Base-by-base conservation (phyloP, 1,139 yeast species). In the Debaryomyces subglobosus region DNA sequence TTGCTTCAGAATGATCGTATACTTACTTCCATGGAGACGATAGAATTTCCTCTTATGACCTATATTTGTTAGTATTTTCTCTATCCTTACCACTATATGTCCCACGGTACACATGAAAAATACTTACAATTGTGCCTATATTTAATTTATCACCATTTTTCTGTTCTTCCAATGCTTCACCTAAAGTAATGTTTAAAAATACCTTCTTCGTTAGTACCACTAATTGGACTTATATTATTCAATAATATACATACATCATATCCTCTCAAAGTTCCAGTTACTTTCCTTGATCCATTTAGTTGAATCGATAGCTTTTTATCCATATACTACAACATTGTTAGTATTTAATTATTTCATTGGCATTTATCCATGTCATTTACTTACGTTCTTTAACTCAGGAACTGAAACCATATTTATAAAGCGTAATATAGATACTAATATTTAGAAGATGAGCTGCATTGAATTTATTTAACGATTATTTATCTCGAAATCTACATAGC, bases 231-330 rank as follows among this genome's bases (percentile, higher is more conserved):
- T n/a, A n/a, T n/a, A n/a, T n/a, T 34, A 12, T 41, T 15, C 35
- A 25, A 20, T 13, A 9, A 32, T 15, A 52, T 59, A 69, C 80
- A 53, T 60, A 81, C 84, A 62, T 89, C 97, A 63, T 83, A 89
- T 9, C 96, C 96, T 61, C 88, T 74, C 49, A 89, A 74, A 6
- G 81, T 78, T 1, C 97, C 97, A 3, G 79, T 76, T 6, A 89
- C 83, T 54, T 80, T 83, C 49, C 96, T 77, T 15, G 87, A 71
- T 6, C 96, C 94, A 63, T 88, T 88, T 51, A 90, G 73, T 60
- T 85, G 89, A 21, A 89, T 72, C 12, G 82, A 72, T 34, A 89
- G 77, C 63, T 82, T 80, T 67, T 87, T 87, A 64, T 87, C 92
- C 83, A 88, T 79, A 63, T 89, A 89, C 88, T 85, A 60, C 1